Conservation (phyloP, 305 asterid species). For the Fraxinus sp. region DNA sequence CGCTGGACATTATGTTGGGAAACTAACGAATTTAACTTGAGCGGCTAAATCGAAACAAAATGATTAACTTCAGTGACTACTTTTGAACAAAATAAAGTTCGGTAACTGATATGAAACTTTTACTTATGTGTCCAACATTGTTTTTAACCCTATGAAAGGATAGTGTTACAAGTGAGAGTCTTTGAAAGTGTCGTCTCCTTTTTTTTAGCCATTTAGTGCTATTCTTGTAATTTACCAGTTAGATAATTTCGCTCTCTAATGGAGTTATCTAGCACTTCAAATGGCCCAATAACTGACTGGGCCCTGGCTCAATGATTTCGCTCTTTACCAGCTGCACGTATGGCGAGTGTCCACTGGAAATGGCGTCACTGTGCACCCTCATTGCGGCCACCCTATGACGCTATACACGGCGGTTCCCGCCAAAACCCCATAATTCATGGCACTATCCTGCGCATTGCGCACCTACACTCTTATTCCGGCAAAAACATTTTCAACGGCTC, state of each 20-base stretch:
- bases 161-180: not conserved
- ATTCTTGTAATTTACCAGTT: not conserved
- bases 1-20: not conserved
- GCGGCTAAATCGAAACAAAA: not conserved
- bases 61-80: not conserved
- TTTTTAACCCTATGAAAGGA: not conserved
- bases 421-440: conserved; percentile 19
- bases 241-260: not conserved
- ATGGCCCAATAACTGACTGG: not conserved
- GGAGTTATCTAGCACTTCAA: not conserved
- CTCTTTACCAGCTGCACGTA: not conserved
- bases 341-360: not conserved
- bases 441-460: conserved; percentile 26
- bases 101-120: not conserved
- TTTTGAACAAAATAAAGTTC: not conserved
- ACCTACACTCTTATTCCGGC: conserved; percentile 3
- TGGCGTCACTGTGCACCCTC: conserved; percentile 31
- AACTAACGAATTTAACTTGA: too few relatives aligned
- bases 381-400: conserved; percentile 12
- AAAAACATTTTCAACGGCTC: conserved; percentile 12
- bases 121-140: not conserved
- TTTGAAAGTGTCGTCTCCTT: not conserved
- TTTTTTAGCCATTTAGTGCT: not conserved
- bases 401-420: conserved; percentile 41
- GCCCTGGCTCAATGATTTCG: not conserved